Evolutionary conservation across 495 filamentous ascomycete genomes (phyloP).

Genomic region (Tetracladium marchalianum): DNA sequence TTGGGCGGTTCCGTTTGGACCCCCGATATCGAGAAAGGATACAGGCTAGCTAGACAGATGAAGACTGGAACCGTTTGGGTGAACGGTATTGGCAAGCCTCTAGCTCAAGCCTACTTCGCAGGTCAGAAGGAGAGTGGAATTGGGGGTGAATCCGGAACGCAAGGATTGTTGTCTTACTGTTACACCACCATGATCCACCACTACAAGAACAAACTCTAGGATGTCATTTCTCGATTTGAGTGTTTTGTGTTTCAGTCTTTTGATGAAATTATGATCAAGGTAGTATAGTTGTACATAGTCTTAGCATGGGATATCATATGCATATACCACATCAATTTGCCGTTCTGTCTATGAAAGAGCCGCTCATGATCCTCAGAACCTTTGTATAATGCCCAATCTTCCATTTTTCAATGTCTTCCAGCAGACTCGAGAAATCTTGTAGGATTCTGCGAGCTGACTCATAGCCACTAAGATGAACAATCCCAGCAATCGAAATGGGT

Average conservation of each 20-base stretch:
- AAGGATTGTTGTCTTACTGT: slow-evolving; percentile 48
- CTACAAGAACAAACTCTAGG: slow-evolving; percentile 15
- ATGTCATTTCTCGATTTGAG: not conserved
- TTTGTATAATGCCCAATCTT: slow-evolving; percentile 29
- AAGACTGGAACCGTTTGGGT: slow-evolving; percentile 27
- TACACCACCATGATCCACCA: slow-evolving; percentile 44
- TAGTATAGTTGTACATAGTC: too few species aligned
- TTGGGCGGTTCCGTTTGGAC: slow-evolving; percentile 40
- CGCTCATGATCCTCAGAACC: slow-evolving; percentile 44
- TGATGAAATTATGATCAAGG: too few species aligned
- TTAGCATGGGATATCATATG: too few species aligned
- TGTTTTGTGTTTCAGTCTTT: too few species aligned
- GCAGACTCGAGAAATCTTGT: slow-evolving; percentile 37
- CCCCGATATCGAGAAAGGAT: slow-evolving; percentile 30
- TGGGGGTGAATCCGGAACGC: slow-evolving; percentile 51
- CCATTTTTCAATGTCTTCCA: slow-evolving; percentile 44
- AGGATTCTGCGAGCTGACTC: slow-evolving; percentile 38
- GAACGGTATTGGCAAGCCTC: not conserved
- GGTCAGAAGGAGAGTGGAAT: slow-evolving; percentile 60
- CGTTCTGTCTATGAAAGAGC: slow-evolving; percentile 33
- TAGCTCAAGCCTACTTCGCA: slow-evolving; percentile 45
- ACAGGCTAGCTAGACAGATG: slow-evolving; percentile 28
- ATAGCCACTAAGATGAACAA: slow-evolving; percentile 37
- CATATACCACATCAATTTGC: too few species aligned
- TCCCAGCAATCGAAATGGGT: slow-evolving; percentile 36